phyloP scores from a whole-genome alignment of 192 early-diverging fungal species.

The Pilaira anomala region DNA sequence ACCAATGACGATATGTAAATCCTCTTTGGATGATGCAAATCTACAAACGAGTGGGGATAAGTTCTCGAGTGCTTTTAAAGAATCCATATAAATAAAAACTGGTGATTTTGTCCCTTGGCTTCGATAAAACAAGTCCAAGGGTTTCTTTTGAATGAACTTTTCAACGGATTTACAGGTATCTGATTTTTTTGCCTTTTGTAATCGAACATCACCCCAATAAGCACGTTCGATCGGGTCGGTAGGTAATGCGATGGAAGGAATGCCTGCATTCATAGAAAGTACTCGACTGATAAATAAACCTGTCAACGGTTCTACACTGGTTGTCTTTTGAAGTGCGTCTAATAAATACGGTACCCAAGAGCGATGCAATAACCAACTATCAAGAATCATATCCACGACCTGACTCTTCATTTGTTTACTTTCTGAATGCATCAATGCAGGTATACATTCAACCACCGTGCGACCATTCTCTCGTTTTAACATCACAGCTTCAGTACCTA shows the following conservation, averaged over 20 bases:
- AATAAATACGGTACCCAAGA: slow-evolving; percentile 22
- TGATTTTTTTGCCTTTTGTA: slow-evolving; percentile 29
- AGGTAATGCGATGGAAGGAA: slow-evolving; percentile 41
- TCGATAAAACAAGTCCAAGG: too few relatives aligned
- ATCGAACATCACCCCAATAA: slow-evolving; percentile 40
- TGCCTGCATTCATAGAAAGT: slow-evolving; percentile 31
- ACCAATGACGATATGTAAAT: slow-evolving; percentile 8
- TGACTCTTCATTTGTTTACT: slow-evolving; percentile 14
- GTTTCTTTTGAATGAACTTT: not conserved
- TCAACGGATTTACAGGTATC: slow-evolving; percentile 20
- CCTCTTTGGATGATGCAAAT: slow-evolving; percentile 10
- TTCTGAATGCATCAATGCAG: slow-evolving; percentile 1
- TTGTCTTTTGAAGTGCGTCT: not conserved
- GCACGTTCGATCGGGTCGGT: slow-evolving; percentile 41
- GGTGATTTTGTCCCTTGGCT: not conserved
- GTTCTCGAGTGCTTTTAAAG: not conserved
- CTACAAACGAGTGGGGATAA: slow-evolving; percentile 15
- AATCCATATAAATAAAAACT: not conserved
- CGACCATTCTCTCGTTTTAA: not conserved
- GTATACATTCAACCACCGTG: slow-evolving; percentile 12
- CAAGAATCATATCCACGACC: slow-evolving; percentile 21
- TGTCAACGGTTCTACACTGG: not conserved
- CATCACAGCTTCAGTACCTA: slow-evolving; percentile 45
- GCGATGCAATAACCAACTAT: slow-evolving; percentile 28
- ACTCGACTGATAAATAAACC: slow-evolving; percentile 18